phyloP scores from a whole-genome alignment of 805 yeast genomes.

The Wilhelminamyces savonicus region DNA sequence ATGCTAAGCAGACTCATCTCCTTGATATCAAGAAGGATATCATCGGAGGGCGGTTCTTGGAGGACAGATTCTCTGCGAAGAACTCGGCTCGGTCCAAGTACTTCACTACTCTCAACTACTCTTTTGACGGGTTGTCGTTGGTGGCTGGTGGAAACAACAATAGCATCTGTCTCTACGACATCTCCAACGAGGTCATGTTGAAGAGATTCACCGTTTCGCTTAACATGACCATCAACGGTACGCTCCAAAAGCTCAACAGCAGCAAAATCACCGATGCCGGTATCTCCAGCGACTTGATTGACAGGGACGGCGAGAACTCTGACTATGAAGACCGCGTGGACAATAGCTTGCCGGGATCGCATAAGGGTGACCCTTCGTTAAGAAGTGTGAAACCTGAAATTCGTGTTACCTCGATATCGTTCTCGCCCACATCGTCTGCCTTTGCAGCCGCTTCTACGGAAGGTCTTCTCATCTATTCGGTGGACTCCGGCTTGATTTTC shows the following conservation, averaged over 20 bases:
- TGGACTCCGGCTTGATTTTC: slow-evolving; percentile 67
- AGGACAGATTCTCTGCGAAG: slow-evolving; percentile 75
- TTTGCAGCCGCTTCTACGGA: slow-evolving; percentile 96
- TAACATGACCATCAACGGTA: slow-evolving; percentile 90
- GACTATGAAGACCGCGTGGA: slow-evolving; percentile 82
- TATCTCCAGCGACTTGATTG: slow-evolving; percentile 64
- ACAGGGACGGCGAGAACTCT: slow-evolving; percentile 78
- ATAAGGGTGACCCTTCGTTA: slow-evolving; percentile 66
- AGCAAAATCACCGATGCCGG: slow-evolving; percentile 85
- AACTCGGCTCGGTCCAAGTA: slow-evolving; percentile 80
- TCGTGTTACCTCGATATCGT: slow-evolving; percentile 70
- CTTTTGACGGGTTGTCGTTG: slow-evolving; percentile 82
- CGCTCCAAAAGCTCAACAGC: slow-evolving; percentile 72
- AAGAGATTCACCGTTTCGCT: slow-evolving; percentile 78
- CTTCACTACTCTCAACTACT: slow-evolving; percentile 75
- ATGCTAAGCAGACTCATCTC: slow-evolving; percentile 71
- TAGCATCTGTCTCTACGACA: slow-evolving; percentile 85
- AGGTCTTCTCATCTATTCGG: slow-evolving; percentile 76
- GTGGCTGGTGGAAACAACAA: slow-evolving; percentile 94
- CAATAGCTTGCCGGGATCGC: slow-evolving; percentile 76
- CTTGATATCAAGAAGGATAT: slow-evolving; percentile 86
- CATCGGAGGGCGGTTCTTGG: slow-evolving; percentile 74
- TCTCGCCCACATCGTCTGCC: slow-evolving; percentile 84
- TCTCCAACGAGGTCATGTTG: slow-evolving; percentile 79
- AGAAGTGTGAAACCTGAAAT: slow-evolving; percentile 75